Base-by-base conservation (phyloP, 208 protist genomes). In the Trypanosoma congolense region DNA sequence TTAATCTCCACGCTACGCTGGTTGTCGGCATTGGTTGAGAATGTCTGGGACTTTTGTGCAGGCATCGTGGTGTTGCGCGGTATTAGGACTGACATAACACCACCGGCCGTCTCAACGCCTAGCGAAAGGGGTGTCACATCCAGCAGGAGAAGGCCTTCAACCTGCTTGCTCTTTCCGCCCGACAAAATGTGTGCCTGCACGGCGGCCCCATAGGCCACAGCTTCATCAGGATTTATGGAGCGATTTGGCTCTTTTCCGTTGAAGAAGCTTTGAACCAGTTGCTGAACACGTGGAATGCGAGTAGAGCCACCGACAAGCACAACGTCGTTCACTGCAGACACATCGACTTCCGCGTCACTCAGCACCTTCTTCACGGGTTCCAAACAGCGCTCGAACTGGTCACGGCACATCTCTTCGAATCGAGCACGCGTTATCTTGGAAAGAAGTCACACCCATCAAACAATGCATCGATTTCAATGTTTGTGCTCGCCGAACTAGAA, bases 271-370 rank as follows among this genome's bases (percentile, higher is more conserved):
- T 74, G 76, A 9, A 99, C 80, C 14, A 98, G 59, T 65, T 95
- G 76, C 80, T 99, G 96, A 14, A 99, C 85, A 77, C 99, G 99
- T 54, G 98, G 98, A 71, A 99, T 99, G 65, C 98, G 87, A 12
- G 94, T 97, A 22, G 93, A 97, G 38, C 96, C 96, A 46, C 96
- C 96, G 26, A 98, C 96, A 4, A 98, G 80, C 5, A 98, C 94
- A 16, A 98, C 74, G 50, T 98, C 95, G 65, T 97, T 38, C 55
- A 98, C 80, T 3, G 83, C 63, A 16, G 70, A 58, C 45, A 88
- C 75, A 61, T 96, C 74, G 68, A 98, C 80, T 25, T 83, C 80
- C 6, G 93, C 65, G 50, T 98, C 96, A 22, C 55, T 29, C 6
- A 98, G 73, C 9, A 97, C 93, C 55, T 83, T 77, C 59, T 86